Percentiles rank a stretch among this genome's conserved stretches.
phyloP scores from a whole-genome alignment of 208 protist species.

The Kentomonas sorsogonicus region DNA sequence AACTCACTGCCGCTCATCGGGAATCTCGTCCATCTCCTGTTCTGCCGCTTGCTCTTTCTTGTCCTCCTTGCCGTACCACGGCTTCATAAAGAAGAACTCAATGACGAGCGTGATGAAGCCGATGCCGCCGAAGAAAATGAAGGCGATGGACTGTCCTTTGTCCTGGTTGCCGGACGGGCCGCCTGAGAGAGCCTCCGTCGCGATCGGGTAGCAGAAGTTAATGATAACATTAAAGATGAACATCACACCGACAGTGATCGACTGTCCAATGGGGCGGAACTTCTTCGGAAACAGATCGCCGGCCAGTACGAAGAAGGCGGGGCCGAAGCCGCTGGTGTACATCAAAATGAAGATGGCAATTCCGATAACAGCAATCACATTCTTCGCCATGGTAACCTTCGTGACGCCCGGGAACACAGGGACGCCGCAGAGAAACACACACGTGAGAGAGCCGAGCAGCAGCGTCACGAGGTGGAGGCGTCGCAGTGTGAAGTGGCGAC shows the following conservation, averaged over 20 bases:
- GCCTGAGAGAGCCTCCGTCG: conserved; percentile 66
- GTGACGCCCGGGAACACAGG: conserved; percentile 74
- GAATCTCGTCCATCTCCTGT: no score
- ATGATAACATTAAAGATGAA: conserved; percentile 88
- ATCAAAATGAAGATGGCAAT: conserved; percentile 73
- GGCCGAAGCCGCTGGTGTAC: conserved; percentile 69
- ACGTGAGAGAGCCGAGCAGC: conserved; percentile 51
- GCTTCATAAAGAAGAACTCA: no score
- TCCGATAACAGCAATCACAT: conserved; percentile 70
- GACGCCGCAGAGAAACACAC: conserved; percentile 74
- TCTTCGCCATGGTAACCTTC: conserved; percentile 28
- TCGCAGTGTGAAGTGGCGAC: conserved; percentile 57
- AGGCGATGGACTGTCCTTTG: no score
- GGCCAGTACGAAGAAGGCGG: conserved; percentile 77
- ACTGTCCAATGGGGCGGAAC: conserved; percentile 64
- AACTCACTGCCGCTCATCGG: no score
- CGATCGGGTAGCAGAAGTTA: conserved; percentile 82
- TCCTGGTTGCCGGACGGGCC: no score
- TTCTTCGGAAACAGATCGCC: conserved; percentile 79
- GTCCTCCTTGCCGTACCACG: no score
- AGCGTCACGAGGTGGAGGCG: conserved; percentile 58
- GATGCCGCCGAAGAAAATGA: no score
- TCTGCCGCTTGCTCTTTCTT: no score
- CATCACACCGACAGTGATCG: conserved; percentile 54
- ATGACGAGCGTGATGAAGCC: no score